A percentile compares a stretch with the other conserved stretches of the same genome.
Conservation (phyloP, 2,329 filamentous ascomycete genomes). For the Pestalotiopsis sp. region DNA sequence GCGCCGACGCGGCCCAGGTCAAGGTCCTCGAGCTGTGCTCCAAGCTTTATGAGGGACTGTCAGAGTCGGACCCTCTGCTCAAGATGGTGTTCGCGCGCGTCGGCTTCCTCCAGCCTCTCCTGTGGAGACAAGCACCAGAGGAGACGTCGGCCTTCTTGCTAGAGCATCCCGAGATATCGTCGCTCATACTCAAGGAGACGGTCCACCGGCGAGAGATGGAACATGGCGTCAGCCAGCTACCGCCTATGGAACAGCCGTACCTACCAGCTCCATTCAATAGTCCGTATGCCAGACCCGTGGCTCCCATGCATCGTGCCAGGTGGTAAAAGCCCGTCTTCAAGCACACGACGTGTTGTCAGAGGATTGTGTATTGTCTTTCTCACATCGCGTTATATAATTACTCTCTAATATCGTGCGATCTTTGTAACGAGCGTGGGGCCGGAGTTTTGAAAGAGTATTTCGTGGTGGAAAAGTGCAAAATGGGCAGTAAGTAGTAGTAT, state of each 20-base stretch:
- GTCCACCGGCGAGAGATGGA: slow-evolving; percentile 44
- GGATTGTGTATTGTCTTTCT: background rate
- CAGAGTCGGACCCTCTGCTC: slow-evolving; percentile 43
- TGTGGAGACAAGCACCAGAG: slow-evolving; percentile 44
- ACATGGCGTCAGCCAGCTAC: slow-evolving; percentile 35
- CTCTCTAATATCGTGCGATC: background rate
- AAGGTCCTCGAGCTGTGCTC: slow-evolving; percentile 46
- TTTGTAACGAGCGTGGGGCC: background rate
- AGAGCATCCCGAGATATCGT: slow-evolving; percentile 46
- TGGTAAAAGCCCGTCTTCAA: background rate
- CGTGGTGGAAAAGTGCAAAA: too few species aligned
- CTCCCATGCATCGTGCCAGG: background rate
- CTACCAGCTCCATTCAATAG: slow-evolving; percentile 18
- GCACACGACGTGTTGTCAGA: background rate
- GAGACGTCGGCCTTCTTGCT: slow-evolving; percentile 45
- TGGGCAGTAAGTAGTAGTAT: too few species aligned
- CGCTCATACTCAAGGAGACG: slow-evolving; percentile 51
- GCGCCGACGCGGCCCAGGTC: slow-evolving; percentile 42
- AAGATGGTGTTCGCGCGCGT: slow-evolving; percentile 52
- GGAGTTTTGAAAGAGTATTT: too few species aligned
- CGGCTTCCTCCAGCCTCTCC: slow-evolving; percentile 47
- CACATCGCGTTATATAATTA: background rate
- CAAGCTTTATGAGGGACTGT: slow-evolving; percentile 45
- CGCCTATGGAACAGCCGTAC: slow-evolving; percentile 44
- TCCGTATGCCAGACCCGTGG: slow-evolving; percentile 1